Conservation (phyloP, 306 rosid genomes). For the Cucurbita argyrosperma region DNA sequence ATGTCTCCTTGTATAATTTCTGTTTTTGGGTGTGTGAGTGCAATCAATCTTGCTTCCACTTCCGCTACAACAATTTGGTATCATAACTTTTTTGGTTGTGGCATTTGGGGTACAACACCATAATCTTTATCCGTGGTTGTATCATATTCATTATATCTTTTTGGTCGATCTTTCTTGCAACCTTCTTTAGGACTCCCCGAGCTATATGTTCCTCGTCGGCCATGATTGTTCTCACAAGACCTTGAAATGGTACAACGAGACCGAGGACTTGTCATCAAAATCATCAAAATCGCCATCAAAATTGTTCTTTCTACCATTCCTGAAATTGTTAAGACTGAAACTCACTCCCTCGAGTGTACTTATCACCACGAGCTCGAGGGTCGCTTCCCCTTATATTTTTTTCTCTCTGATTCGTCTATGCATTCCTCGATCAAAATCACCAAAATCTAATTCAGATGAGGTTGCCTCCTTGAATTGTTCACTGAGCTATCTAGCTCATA, state of each 20-base stretch:
- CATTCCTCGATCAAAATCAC: conserved; percentile 5
- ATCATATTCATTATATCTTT: conserved; percentile 15
- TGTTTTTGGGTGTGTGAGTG: no score
- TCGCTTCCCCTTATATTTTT: conserved; percentile 2
- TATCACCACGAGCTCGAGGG: conserved; percentile 8
- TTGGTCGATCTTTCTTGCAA: conserved; percentile 20
- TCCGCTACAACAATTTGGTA: neutral
- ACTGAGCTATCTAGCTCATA: conserved; percentile 50
- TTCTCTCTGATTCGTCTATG: conserved; percentile 8
- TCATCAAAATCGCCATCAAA: conserved; percentile 15
- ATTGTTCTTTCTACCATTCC: conserved; percentile 25
- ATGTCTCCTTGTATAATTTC: no score
- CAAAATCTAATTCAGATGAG: conserved; percentile 31
- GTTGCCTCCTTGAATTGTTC: conserved; percentile 23
- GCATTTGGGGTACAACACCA: conserved; percentile 17
- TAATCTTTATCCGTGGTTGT: conserved; percentile 21
- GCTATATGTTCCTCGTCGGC: conserved; percentile 20
- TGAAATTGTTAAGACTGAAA: conserved; percentile 24
- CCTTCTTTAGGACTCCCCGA: conserved; percentile 17
- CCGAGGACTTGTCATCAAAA: conserved; percentile 14
- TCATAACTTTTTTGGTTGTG: no score
- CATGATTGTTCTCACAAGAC: conserved; percentile 20
- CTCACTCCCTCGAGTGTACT: conserved; percentile 13
- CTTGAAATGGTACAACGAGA: conserved; percentile 20
- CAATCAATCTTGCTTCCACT: neutral